These are phyloP conservation scores for Cardamine resedifolia DNA, from an alignment of 345 rosid species.

Conservation along the genomic window DNA sequence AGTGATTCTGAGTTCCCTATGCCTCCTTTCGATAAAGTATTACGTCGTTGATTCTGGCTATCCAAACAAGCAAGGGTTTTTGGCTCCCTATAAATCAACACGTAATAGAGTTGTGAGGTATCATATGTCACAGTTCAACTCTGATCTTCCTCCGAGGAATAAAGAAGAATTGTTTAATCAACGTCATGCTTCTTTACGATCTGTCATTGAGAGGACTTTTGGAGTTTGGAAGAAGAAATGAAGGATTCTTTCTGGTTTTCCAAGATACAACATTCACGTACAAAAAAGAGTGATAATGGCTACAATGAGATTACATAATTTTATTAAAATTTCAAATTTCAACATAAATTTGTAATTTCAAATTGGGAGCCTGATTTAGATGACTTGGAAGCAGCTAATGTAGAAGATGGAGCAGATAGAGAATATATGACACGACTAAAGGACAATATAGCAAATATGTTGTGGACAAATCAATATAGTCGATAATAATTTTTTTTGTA, in stretches of 20 bases:
- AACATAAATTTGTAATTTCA: too few relatives aligned
- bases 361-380: background rate
- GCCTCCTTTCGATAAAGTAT: background rate
- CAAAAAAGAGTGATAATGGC: too few relatives aligned
- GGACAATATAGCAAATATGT: background rate
- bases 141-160: background rate
- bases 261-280: too few relatives aligned
- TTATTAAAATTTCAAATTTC: background rate
- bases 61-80: background rate
- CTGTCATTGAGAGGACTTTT: too few relatives aligned
- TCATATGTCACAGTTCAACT: background rate
- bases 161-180: too few relatives aligned
- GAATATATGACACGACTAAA: background rate
- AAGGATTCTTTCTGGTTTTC: too few relatives aligned
- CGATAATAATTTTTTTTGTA: too few relatives aligned
- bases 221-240: too few relatives aligned
- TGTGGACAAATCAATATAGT: background rate
- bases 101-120: background rate
- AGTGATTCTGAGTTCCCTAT: background rate
- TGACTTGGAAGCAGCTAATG: accelerated
- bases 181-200: too few relatives aligned
- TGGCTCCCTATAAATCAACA: background rate
- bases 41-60: background rate
- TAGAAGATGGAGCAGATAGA: background rate
- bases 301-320: background rate